Base-by-base conservation (phyloP, 805 yeast genomes). In the Nakazawaea siamensis region DNA sequence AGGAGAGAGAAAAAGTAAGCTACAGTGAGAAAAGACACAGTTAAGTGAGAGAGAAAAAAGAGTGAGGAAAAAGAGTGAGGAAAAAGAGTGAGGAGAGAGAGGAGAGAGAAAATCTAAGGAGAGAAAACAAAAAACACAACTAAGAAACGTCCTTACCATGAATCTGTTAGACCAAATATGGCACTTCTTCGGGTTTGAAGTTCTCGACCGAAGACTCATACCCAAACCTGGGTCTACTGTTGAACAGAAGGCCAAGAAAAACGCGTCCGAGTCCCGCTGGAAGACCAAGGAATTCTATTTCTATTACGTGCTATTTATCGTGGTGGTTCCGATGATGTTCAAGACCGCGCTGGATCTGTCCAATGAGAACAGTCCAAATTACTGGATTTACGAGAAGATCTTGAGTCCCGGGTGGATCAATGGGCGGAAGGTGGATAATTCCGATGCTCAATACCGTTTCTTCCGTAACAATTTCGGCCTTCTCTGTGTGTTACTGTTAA, bases 371-470 rank as follows among this genome's bases (percentile, higher is more conserved):
- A 85, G 83, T 48, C 78, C 81, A 9, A 86, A 86, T 50, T 90
- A 80, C 51, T 66, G 69, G 14, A 62, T 62, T 33, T 86, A 70
- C 50, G 69, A 70, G 44, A 68, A 73, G 33, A 59, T 79, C 25
- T 62, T 90, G 34, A 66, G 80, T 19, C 64, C 74, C 5, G 97
- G 98, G 4, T 90, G 97, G 97, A 60, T 87, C 46, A 73, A 80
- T 51, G 96, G 95, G 7, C 61, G 95, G 18, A 81, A 80, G 55
- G 94, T 86, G 27, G 98, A 92, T 55, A 88, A 90, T 52, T 81
- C 95, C 4, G 99, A 92, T 53, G 64, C 68, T 21, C 99, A 92
- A 55, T 92, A 90, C 51, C 58, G 84, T 18, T 85, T 87, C 49
- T 86, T 92, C 52, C 70, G 98, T 47, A 80, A 82, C 51, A 87